Conservation (phyloP, 2,329 filamentous ascomycete species). For the Conoideocrella luteorostrata region DNA sequence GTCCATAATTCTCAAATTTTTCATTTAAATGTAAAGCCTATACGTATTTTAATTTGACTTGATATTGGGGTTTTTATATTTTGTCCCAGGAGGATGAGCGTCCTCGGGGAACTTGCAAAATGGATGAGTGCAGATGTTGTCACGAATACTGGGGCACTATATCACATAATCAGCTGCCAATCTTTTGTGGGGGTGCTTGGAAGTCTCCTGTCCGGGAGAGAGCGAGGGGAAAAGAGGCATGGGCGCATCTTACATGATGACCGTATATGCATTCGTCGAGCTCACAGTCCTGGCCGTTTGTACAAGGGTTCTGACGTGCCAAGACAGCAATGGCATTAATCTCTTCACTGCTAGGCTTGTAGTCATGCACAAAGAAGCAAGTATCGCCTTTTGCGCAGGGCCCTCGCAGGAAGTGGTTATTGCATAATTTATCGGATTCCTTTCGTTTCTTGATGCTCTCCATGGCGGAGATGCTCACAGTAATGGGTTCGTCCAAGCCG, state of each 20-base stretch:
- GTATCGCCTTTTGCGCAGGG: constrained; percentile 48
- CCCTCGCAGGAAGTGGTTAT: constrained; percentile 54
- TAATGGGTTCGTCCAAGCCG: constrained; percentile 48
- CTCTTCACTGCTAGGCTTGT: constrained; percentile 47
- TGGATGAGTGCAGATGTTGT: constrained; percentile 45
- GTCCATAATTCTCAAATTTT: constrained; percentile 5
- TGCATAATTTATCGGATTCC: constrained; percentile 52
- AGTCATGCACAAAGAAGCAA: constrained; percentile 52
- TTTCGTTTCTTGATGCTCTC: constrained; percentile 51
- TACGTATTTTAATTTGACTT: constrained; percentile 21
- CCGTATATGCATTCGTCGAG: constrained; percentile 55
- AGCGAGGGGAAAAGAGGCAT: neutral
- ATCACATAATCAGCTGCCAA: too few relatives aligned
- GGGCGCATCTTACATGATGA: constrained; percentile 45
- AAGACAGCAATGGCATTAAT: constrained; percentile 49
- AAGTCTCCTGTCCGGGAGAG: too few relatives aligned
- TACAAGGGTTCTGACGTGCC: constrained; percentile 52
- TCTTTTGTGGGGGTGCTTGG: too few relatives aligned
- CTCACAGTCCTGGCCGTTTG: constrained; percentile 51
- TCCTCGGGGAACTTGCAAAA: constrained; percentile 49
- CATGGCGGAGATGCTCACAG: constrained; percentile 37
- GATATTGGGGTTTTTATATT: constrained; percentile 34
- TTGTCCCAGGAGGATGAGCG: constrained; percentile 52
- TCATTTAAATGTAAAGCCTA: neutral
- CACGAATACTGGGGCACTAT: constrained; percentile 47